Percentiles rank a stretch among this genome's conserved stretches.
Conservation (phyloP, 176 grass and related monocot genomes). For the Lolium perenne region DNA sequence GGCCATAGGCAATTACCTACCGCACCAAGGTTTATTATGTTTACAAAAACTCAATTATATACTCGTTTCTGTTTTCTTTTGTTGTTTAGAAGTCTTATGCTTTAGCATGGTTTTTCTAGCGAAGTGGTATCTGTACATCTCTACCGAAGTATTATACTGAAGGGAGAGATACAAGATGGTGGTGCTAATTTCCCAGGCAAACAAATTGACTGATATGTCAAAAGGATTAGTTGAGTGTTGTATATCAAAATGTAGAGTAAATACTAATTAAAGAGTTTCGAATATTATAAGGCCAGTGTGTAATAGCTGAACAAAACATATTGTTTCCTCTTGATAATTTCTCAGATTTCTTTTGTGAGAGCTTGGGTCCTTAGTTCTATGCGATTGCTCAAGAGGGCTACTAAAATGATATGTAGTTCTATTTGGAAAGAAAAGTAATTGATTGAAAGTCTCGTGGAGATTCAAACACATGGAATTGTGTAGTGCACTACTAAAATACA, state of each 20-base stretch:
- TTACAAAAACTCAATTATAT: neutral
- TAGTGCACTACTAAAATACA: neutral
- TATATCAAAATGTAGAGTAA: neutral
- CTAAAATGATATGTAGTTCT: neutral
- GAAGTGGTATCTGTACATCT: neutral
- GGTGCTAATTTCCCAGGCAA: neutral
- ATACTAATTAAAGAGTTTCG: neutral
- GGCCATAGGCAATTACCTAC: neutral
- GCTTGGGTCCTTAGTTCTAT: neutral
- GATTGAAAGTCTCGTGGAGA: neutral
- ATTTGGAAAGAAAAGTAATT: neutral
- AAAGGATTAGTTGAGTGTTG: neutral
- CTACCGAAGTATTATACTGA: neutral
- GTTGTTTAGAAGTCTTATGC: neutral
- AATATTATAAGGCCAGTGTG: neutral
- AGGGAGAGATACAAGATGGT: neutral
- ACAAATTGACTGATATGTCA: neutral
- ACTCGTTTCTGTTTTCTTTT: neutral
- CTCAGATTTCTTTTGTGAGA: neutral
- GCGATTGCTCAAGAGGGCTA: neutral
- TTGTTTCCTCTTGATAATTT: neutral
- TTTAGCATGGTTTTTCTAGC: neutral
- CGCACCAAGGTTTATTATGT: neutral
- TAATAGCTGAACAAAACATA: neutral
- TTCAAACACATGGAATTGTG: neutral